Conservation (phyloP, 2,329 filamentous ascomycete species). For the Scorias spongiosa region DNA sequence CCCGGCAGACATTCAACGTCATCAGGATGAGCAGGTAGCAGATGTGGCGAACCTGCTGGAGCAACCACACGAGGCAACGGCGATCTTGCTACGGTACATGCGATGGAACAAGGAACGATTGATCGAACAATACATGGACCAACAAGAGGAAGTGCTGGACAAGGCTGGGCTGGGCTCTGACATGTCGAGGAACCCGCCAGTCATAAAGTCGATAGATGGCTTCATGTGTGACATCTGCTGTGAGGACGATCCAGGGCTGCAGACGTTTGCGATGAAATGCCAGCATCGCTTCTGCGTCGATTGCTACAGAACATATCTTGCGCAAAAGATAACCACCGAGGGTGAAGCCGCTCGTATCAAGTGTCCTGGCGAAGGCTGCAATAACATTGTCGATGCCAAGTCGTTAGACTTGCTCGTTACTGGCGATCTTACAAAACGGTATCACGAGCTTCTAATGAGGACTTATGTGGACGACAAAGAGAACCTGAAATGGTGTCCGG, state of each 20-base stretch:
- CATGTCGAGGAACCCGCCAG: constrained; percentile 41
- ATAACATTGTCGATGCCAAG: constrained; percentile 78
- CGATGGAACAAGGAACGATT: constrained; percentile 94
- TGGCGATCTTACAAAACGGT: constrained; percentile 45
- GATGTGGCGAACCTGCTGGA: constrained; percentile 88
- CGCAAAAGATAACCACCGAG: constrained; percentile 86
- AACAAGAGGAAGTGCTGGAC: constrained; percentile 62
- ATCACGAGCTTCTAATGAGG: constrained; percentile 72
- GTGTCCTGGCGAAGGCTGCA: constrained; percentile 77
- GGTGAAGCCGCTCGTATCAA: constrained; percentile 90
- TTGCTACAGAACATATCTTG: constrained; percentile 83
- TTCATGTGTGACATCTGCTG: constrained; percentile 95
- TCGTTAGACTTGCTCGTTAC: constrained; percentile 65
- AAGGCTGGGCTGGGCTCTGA: constrained; percentile 64
- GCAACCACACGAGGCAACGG: constrained; percentile 74
- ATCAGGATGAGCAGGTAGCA: constrained; percentile 73
- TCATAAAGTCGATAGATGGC: constrained; percentile 53
- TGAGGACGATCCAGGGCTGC: constrained; percentile 62
- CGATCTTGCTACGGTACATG: constrained; percentile 76
- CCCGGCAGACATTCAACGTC: constrained; percentile 64
- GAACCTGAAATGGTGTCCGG: constrained; percentile 91
- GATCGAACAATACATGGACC: constrained; percentile 94
- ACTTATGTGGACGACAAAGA: constrained; percentile 97
- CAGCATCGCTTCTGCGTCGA: constrained; percentile 84
- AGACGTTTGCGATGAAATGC: constrained; percentile 89